These are phyloP conservation scores for Pyrenopolyporus hunteri DNA, from an alignment of 495 filamentous ascomycete species.

Conservation along the genomic window DNA sequence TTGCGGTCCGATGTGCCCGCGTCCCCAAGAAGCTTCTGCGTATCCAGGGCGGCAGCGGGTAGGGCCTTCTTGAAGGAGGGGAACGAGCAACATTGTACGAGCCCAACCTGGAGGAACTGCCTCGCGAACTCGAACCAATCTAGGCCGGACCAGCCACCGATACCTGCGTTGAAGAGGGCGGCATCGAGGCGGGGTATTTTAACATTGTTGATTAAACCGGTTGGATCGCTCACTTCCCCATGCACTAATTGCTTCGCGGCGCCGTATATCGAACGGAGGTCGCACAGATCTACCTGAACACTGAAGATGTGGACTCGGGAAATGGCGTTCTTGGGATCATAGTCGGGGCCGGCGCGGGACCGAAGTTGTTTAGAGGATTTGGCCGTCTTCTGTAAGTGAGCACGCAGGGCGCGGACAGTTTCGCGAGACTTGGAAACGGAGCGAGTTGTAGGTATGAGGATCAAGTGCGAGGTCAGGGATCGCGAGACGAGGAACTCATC, in stretches of 20 bases:
- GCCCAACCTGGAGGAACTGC: slow-evolving; percentile 64
- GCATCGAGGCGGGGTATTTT: slow-evolving; percentile 75
- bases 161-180: slow-evolving; percentile 85
- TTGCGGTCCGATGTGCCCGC: neutral
- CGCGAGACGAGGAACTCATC: slow-evolving; percentile 83
- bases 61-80: slow-evolving; percentile 74
- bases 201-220: slow-evolving; percentile 47
- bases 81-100: slow-evolving; percentile 73
- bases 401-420: slow-evolving; percentile 60
- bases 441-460: slow-evolving; percentile 72
- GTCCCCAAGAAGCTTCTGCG: slow-evolving; percentile 41
- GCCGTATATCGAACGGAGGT: slow-evolving; percentile 55
- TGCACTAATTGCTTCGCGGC: slow-evolving; percentile 55
- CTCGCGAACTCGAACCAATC: slow-evolving; percentile 70
- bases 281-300: slow-evolving; percentile 62
- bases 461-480: slow-evolving; percentile 64
- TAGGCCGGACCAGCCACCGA: slow-evolving; percentile 84
- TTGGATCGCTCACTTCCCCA: slow-evolving; percentile 55
- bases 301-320: slow-evolving; percentile 61
- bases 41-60: slow-evolving; percentile 58
- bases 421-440: slow-evolving; percentile 62
- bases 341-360: slow-evolving; percentile 47
- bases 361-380: slow-evolving; percentile 45
- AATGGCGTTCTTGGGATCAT: slow-evolving; percentile 51
- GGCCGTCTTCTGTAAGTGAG: slow-evolving; percentile 56